Base-by-base conservation (phyloP, 2,329 filamentous ascomycete genomes). In the Aspergillus terreus region DNA sequence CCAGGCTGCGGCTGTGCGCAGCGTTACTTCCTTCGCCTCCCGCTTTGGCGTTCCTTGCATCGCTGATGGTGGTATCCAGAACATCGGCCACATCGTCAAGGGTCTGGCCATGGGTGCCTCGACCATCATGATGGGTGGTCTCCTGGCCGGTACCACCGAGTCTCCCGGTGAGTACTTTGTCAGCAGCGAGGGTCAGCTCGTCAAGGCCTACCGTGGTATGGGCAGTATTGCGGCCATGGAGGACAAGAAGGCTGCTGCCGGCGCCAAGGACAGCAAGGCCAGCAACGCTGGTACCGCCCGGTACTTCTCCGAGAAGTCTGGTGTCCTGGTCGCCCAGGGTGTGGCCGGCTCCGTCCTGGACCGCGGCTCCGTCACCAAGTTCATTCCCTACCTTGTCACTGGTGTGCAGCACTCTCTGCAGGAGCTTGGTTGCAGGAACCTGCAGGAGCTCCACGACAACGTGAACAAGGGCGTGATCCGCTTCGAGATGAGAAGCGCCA, bases 141-240 rank as follows among this genome's bases (percentile, higher is more conserved):
- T 99, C 48, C 83, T 99, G 59, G 94, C 94, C 46, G 94, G 95
- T 71, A 97, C 94, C 58, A 96, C 92, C 40, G 94, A 99, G 77
- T 97, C 92, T 35, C 94, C 94, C 33, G 95, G 94, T 59, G 92
- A 92, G 60, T 97, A 95, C 61, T 97, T 95, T 68, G 90, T 99
- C 63, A 95, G 90, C 67, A 87, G 89, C 55, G 92, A 97, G 76
- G 94, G 94, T 59, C 95, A 97, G 82, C 86, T 99, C 49, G 92
- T 99, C 74, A 99, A 99, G 82, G 92, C 94, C 38, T 99, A 99
- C 82, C 89, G 94, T 74, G 94, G 94, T 54, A 99, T 99, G 94
- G 94, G 94, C 61, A 92, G 87, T 75, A 99, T 99, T 70, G 94
- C 96, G 66, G 94, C 94, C 61, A 99, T 99, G 94, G 92, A 97